Conservation (phyloP, 2,329 filamentous ascomycete genomes). For the Exophiala viscosa region DNA sequence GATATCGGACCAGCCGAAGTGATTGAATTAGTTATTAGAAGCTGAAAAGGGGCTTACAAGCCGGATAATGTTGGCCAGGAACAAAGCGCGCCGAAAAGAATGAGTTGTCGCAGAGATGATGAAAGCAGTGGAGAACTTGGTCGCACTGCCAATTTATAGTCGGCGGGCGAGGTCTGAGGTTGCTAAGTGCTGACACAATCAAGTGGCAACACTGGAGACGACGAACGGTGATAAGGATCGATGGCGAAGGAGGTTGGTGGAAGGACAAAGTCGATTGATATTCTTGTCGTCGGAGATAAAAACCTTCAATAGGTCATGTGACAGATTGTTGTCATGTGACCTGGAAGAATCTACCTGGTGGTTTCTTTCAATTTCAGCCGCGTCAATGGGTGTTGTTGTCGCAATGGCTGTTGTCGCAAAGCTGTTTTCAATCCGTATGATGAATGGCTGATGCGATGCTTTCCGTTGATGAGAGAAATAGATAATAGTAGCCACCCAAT, state of each 20-base stretch:
- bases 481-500: neutral
- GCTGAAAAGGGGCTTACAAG: slow-evolving; percentile 21
- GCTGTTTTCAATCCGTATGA: too few relatives aligned
- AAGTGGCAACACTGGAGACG: slow-evolving; percentile 27
- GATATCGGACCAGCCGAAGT: slow-evolving; percentile 24
- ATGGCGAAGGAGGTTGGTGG: slow-evolving; percentile 1
- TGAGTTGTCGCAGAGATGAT: slow-evolving; percentile 9
- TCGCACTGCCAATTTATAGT: slow-evolving; percentile 14
- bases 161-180: slow-evolving; percentile 10
- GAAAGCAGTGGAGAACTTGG: neutral
- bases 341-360: neutral
- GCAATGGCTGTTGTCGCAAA: too few relatives aligned
- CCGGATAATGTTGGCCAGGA: slow-evolving; percentile 3
- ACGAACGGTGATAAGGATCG: neutral
- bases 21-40: slow-evolving; percentile 2
- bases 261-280: neutral
- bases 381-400: too few relatives aligned
- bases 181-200: slow-evolving; percentile 25
- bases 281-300: slow-evolving; percentile 5
- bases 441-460: too few relatives aligned
- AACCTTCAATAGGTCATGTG: neutral
- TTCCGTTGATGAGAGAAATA: neutral
- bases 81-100: slow-evolving; percentile 8
- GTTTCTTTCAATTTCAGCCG: too few relatives aligned
- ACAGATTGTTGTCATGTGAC: neutral